Evolutionary conservation across 805 yeast genomes (phyloP).

Genomic region (Starmerella floris): DNA sequence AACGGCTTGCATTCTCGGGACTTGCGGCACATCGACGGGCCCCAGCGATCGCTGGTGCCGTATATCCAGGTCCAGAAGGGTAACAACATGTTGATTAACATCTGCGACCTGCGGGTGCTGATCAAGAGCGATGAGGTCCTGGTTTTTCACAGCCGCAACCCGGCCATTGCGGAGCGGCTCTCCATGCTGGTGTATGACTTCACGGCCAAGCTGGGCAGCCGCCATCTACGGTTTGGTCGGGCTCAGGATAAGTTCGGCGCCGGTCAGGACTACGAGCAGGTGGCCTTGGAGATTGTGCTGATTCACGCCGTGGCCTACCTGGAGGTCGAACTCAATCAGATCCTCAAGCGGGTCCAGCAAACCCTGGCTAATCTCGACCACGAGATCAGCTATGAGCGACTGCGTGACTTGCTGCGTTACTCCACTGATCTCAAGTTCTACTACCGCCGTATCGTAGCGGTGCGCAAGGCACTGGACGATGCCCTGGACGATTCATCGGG

Average conservation of each 20-base stretch:
- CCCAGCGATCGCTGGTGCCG: constrained; percentile 44
- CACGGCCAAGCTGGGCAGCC: constrained; percentile 49
- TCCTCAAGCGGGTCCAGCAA: constrained; percentile 43
- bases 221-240: constrained; percentile 1
- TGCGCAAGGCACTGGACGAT: constrained; percentile 72
- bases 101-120: constrained; percentile 51
- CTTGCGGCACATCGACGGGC: constrained; percentile 58
- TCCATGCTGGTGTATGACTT: constrained; percentile 77
- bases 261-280: constrained; percentile 59
- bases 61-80: constrained; percentile 46
- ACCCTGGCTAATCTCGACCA: constrained; percentile 62
- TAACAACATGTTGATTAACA: constrained; percentile 42
- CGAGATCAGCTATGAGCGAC: constrained; percentile 60
- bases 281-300: constrained; percentile 69
- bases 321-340: constrained; percentile 59
- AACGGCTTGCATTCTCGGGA: constrained; percentile 77
- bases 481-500: constrained; percentile 78
- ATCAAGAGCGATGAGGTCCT: constrained; percentile 44
- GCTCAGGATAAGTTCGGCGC: constrained; percentile 11
- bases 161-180: constrained; percentile 44
- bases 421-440: constrained; percentile 60
- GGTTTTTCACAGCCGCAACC: constrained; percentile 44
- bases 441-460: constrained; percentile 60
- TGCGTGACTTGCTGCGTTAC: constrained; percentile 58
- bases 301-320: constrained; percentile 67